Evolutionary conservation across 2,329 filamentous ascomycete species (phyloP).

Genomic region (Xylariaceae sp.): DNA sequence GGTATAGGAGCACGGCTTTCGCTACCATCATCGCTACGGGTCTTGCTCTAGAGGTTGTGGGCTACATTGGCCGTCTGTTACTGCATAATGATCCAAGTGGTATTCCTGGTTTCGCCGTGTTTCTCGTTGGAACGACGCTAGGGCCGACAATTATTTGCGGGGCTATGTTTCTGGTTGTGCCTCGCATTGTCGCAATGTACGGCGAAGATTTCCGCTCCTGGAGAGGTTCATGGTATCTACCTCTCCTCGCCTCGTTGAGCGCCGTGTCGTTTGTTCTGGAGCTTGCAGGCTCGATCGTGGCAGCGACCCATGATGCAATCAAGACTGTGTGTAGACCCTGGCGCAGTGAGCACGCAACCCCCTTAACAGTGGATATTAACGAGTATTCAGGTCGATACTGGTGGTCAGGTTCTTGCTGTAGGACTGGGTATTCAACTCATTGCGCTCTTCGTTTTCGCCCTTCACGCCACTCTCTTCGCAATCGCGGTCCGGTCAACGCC

Average conservation of each 20-base stretch:
- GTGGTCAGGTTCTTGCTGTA: constrained; percentile 38
- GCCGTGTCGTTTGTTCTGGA: constrained; percentile 31
- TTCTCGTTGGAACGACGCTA: constrained; percentile 42
- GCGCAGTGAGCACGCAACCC: background rate
- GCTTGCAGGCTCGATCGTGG: constrained; percentile 39
- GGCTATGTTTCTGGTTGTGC: constrained; percentile 42
- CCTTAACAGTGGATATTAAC: constrained; percentile 1
- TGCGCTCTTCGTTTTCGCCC: constrained; percentile 37
- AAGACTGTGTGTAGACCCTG: constrained; percentile 32
- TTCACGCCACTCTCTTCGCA: constrained; percentile 38
- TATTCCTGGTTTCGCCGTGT: constrained; percentile 39
- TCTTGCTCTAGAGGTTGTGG: constrained; percentile 40
- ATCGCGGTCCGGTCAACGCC: constrained; percentile 36
- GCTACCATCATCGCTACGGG: constrained; percentile 38
- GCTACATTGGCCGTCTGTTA: constrained; percentile 43
- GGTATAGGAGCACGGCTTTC: constrained; percentile 39
- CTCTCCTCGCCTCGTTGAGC: constrained; percentile 24
- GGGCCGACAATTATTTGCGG: constrained; percentile 43
- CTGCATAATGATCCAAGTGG: constrained; percentile 34
- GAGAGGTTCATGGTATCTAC: constrained; percentile 31
- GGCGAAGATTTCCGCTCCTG: constrained; percentile 39
- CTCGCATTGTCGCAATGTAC: constrained; percentile 44
- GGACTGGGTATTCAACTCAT: constrained; percentile 42
- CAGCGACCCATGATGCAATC: constrained; percentile 33
- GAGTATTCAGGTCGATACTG: constrained; percentile 23